Conservation (phyloP, 1,139 yeast genomes). For the Candida buenavistaensis region DNA sequence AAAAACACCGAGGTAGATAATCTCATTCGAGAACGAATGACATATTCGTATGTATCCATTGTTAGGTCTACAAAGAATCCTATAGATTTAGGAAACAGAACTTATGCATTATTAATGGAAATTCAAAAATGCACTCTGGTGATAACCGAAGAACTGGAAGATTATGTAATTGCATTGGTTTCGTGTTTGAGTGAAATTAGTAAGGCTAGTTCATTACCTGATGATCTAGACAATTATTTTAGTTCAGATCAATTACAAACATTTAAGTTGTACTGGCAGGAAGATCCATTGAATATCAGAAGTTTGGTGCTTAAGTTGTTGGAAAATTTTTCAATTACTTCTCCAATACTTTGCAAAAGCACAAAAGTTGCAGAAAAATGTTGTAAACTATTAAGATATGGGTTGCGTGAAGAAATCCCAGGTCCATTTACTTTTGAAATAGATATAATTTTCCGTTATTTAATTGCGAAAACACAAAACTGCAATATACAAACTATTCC, state of each 20-base stretch:
- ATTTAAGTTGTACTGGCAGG: constrained; percentile 35
- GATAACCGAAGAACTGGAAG: constrained; percentile 21
- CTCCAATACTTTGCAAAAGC: constrained; percentile 29
- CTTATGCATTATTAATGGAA: constrained; percentile 21
- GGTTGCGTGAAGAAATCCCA: constrained; percentile 50
- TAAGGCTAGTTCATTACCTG: constrained; percentile 62
- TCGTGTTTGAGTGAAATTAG: constrained; percentile 68
- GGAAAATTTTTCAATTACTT: constrained; percentile 41
- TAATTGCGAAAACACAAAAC: constrained; percentile 37
- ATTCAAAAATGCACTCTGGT: constrained; percentile 15
- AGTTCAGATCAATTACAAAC: constrained; percentile 24
- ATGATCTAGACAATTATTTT: constrained; percentile 48
- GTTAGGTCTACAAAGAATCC: constrained; percentile 55
- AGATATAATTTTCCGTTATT: constrained; percentile 43
- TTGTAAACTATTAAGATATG: constrained; percentile 56
- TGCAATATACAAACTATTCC: constrained; percentile 35
- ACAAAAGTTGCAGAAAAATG: constrained; percentile 54
- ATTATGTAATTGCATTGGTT: constrained; percentile 54
- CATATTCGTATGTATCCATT: constrained; percentile 61
- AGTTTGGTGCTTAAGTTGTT: constrained; percentile 35
- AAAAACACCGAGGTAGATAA: constrained; percentile 44
- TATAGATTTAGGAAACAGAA: constrained; percentile 21
- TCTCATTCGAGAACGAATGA: constrained; percentile 59
- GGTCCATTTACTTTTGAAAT: constrained; percentile 62
- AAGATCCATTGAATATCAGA: constrained; percentile 46